Percentiles rank a stretch among this genome's conserved stretches.
phyloP scores from a whole-genome alignment of 2,329 filamentous ascomycete genomes.

The Calonectria naviculata region DNA sequence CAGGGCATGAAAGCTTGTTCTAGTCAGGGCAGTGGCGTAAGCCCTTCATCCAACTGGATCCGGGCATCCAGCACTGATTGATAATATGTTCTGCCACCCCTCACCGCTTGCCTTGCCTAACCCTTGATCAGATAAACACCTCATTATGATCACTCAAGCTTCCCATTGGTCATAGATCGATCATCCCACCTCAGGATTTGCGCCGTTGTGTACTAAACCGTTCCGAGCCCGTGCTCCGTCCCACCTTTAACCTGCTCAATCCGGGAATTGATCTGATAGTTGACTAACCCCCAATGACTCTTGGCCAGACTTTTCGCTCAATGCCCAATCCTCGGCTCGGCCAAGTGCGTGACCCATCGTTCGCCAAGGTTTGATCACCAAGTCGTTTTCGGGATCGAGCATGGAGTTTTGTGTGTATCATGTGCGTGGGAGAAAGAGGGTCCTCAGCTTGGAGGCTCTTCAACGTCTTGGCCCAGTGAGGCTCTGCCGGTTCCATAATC shows the following conservation, averaged over 20 bases:
- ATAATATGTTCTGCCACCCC: conserved; percentile 4
- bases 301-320: conserved; percentile 1
- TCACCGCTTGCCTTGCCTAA: neutral
- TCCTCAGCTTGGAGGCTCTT: neutral
- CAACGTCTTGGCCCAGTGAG: neutral
- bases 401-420: neutral
- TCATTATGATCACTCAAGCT: neutral
- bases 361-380: conserved; percentile 2
- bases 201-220: neutral
- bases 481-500: neutral
- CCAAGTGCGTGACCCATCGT: neutral
- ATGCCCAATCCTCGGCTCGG: neutral
- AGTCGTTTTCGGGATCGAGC: neutral
- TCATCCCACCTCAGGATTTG: conserved; percentile 1
- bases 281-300: neutral
- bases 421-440: neutral
- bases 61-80: neutral
- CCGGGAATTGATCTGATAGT: neutral
- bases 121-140: conserved; percentile 24
- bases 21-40: neutral
- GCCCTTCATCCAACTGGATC: neutral
- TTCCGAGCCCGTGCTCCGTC: neutral
- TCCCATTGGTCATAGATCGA: conserved; percentile 18
- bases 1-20: neutral
- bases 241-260: neutral